A percentile compares a stretch with the other conserved stretches of the same genome.
phyloP scores from a whole-genome alignment of 2,329 filamentous ascomycete genomes.

The Atkinsonella texensis region DNA sequence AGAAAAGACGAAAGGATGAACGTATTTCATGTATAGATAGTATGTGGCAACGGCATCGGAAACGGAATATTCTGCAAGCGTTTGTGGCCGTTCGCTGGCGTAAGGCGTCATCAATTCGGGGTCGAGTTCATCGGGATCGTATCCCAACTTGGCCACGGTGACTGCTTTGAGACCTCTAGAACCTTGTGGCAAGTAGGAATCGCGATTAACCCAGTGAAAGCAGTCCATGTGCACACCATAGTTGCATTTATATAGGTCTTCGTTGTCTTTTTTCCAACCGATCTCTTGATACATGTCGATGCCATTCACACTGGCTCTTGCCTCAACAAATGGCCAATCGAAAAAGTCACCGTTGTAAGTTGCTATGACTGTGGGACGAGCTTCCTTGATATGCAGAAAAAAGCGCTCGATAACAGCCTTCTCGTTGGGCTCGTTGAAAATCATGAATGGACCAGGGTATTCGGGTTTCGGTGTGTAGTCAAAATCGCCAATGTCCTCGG shows the following conservation, averaged over 20 bases:
- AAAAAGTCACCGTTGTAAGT: slow-evolving; percentile 99
- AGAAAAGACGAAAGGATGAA: slow-evolving; percentile 99
- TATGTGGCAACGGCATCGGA: slow-evolving; percentile 98
- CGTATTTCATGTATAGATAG: slow-evolving; percentile 99
- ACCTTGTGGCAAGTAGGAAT: slow-evolving; percentile 94
- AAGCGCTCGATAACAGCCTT: slow-evolving; percentile 81
- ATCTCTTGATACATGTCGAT: slow-evolving; percentile 99
- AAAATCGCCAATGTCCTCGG: slow-evolving; percentile 93
- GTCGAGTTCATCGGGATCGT: slow-evolving; percentile 95
- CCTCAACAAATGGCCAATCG: slow-evolving; percentile 98
- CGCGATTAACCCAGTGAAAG: slow-evolving; percentile 97
- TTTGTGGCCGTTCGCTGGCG: slow-evolving; percentile 84
- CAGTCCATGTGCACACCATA: slow-evolving; percentile 99
- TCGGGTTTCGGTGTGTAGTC: slow-evolving; percentile 97
- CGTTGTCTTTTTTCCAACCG: slow-evolving; percentile 86
- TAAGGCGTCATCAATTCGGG: slow-evolving; percentile 94
- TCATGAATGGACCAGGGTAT: slow-evolving; percentile 89
- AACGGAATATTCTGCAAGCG: slow-evolving; percentile 92
- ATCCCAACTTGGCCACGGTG: slow-evolving; percentile 93
- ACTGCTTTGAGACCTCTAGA: slow-evolving; percentile 96
- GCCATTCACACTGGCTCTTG: slow-evolving; percentile 81
- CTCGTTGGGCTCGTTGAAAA: slow-evolving; percentile 96
- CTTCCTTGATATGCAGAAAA: slow-evolving; percentile 91
- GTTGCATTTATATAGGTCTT: slow-evolving; percentile 92
- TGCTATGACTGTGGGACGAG: slow-evolving; percentile 87